Evolutionary conservation across 805 yeast species (phyloP), one percentile per base, ranked within the genome.

Genomic region (Alloascoidea hylecoeti): DNA sequence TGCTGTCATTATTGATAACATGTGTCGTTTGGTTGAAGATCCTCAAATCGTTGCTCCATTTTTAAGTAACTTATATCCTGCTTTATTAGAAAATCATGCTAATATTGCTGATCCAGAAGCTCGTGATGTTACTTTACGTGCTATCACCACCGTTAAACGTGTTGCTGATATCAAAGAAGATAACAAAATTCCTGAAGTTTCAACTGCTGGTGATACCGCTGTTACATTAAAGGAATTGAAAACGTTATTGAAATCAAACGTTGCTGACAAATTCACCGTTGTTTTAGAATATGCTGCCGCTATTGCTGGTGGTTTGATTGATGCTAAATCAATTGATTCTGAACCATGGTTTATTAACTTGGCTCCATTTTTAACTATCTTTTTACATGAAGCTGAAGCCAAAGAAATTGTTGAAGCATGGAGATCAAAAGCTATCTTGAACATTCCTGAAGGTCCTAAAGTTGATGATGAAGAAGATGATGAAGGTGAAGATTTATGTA

Each of bases 61-160:
- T 84, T 72, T 92, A 80, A 71, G 73, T 68, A 82, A 80, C 63
- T 78, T 92, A 59, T 81, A 85, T 74, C 99, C 99, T 63, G 83
- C 96, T 59, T 75, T 92, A 68, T 84, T 84, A 78, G 65, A 78
- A 63, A 92, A 92, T 83, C 77, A 79, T 72, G 69, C 82, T 60
- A 85, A 83, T 72, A 88, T 92, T 70, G 98, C 98, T 66, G 98
- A 92, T 70, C 99, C 99, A 64, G 99, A 92, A 74, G 98, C 98
- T 53, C 89, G 99, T 73, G 89, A 83, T 52, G 97, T 92, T 62
- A 92, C 98, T 55, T 72, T 73, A 59, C 88, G 97, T 74, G 99
- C 94, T 62, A 73, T 89, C 66, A 80, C 69, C 80, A 92, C 98
- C 55, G 80, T 92, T 65, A 86, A 81, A 76, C 86, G 98, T 78